Percentiles rank a stretch among this genome's conserved stretches.
phyloP scores from a whole-genome alignment of 192 early-diverging fungal species.

The Gigaspora rosea region DNA sequence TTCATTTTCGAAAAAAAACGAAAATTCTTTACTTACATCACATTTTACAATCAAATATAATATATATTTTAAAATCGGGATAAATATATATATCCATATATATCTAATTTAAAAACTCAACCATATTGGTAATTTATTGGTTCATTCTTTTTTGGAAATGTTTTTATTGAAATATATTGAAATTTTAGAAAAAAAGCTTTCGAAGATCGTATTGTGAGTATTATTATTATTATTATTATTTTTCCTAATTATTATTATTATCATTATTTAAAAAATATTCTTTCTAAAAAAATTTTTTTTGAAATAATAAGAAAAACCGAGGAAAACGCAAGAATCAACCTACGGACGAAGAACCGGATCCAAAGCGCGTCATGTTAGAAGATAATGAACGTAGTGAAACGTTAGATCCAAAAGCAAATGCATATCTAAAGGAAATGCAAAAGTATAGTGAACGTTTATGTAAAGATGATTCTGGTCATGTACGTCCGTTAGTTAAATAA shows the following conservation, averaged over 20 bases:
- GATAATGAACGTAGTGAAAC: constrained; percentile 11
- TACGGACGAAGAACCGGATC: constrained; percentile 24
- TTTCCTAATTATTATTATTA: neutral
- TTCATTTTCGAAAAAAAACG: neutral
- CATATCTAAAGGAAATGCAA: constrained; percentile 37
- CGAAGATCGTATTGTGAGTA: constrained; percentile 38
- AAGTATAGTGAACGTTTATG: constrained; percentile 34
- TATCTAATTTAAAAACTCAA: neutral
- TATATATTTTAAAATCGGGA: neutral
- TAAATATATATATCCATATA: neutral
- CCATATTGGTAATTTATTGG: neutral
- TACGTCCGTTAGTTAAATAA: constrained; percentile 35
- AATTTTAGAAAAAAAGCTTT: constrained; percentile 34
- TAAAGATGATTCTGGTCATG: constrained; percentile 33
- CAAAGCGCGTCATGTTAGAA: constrained; percentile 21
- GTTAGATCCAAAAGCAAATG: constrained; percentile 36
- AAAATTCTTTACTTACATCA: neutral
- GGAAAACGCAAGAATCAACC: constrained; percentile 29
- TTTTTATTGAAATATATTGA: constrained; percentile 16
- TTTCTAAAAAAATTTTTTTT: neutral
- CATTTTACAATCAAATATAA: neutral
- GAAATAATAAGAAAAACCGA: constrained; percentile 30
- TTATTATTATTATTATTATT: neutral
- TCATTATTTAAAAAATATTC: neutral
- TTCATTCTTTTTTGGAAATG: neutral